Base-by-base conservation (phyloP, 2,329 filamentous ascomycete species). In the Xylaria sp. region DNA sequence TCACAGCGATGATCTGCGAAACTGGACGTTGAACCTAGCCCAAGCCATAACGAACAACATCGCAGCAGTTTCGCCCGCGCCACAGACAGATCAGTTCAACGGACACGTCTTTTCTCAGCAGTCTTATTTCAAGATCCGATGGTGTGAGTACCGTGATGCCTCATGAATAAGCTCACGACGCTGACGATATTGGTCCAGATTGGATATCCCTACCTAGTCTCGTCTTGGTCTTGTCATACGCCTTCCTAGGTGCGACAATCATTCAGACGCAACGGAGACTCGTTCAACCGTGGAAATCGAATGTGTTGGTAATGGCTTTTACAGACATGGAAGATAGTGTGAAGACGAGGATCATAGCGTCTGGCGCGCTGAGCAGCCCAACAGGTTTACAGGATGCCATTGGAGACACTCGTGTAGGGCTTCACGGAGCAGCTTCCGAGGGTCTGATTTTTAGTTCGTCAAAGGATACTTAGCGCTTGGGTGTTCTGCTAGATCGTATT, bases 201-300 rank as follows among this genome's bases (percentile, higher is more conserved):
- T 36, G 51, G 31, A 33, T 48, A 38, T 49, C 40, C 28, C 51
- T 63, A 17, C 28, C 38, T 6, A 15, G 20, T 48, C n/a, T 63
- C 40, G 61, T 57, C 13, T 63, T 57, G 15, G 15, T 38, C 33
- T 56, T 54, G 7, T 63, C 38, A 36, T 63, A 63, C 23, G 49
- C 15, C 36, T 42, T 54, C 31, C 20, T 23, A 11, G 42, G 31
- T 49, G 40, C 51, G 11, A 63, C 40, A 31, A 63, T 63, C 38
- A 9, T 54, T 23, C 49, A 56, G 51, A 44, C 38, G 3, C 26
- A 36, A 36, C n/a, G 11, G 36, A 63, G 26, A 17, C 36, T 56
- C 17, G 40, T 63, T 44, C 49, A 11, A 10, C 60, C 48, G 17
- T 56, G 49, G 36, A 62, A 56, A 26, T 23, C 49, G 10, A 63